phyloP scores from a whole-genome alignment of 352 stramenopile species.

The Globisporangium acanthophoron region DNA sequence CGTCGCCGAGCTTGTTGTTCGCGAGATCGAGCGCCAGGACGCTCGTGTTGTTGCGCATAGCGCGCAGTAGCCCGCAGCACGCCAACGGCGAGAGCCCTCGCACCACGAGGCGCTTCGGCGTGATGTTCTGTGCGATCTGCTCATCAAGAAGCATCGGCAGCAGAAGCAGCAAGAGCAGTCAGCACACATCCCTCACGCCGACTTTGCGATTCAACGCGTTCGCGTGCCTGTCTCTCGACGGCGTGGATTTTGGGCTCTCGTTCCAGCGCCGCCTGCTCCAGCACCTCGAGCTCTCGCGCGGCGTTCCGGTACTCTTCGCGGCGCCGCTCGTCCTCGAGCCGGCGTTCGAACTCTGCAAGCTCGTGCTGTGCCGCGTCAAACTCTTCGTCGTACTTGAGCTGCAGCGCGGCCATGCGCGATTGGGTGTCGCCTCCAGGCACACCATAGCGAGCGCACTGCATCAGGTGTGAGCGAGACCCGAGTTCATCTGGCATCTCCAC shows the following conservation, averaged over 20 bases:
- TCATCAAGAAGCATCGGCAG: background rate
- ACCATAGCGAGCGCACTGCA: slow-evolving; percentile 43
- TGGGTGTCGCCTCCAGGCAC: slow-evolving; percentile 40
- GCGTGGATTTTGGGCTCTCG: slow-evolving; percentile 38
- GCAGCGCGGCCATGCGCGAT: slow-evolving; percentile 35
- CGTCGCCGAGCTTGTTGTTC: slow-evolving; percentile 48
- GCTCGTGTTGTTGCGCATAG: slow-evolving; percentile 52
- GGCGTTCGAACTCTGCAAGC: slow-evolving; percentile 31
- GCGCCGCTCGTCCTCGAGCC: slow-evolving; percentile 34
- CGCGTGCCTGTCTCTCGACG: slow-evolving; percentile 33
- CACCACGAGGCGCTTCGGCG: slow-evolving; percentile 41
- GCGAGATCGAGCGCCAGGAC: slow-evolving; percentile 53
- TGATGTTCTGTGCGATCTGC: slow-evolving; percentile 45
- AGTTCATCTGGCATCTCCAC: background rate
- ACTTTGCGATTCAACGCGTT: background rate
- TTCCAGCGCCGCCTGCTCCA: slow-evolving; percentile 35
- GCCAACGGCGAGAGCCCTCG: slow-evolving; percentile 39
- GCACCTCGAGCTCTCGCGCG: slow-evolving; percentile 23
- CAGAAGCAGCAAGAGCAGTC: background rate
- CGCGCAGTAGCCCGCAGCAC: slow-evolving; percentile 50
- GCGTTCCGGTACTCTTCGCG: slow-evolving; percentile 43
- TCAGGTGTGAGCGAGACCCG: background rate
- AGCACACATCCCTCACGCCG: too few relatives aligned
- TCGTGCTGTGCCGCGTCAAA: slow-evolving; percentile 31
- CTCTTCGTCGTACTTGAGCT: slow-evolving; percentile 62